These are phyloP conservation scores for Phytophthora kernoviae DNA, from an alignment of 352 stramenopile species.

Conservation along the genomic window DNA sequence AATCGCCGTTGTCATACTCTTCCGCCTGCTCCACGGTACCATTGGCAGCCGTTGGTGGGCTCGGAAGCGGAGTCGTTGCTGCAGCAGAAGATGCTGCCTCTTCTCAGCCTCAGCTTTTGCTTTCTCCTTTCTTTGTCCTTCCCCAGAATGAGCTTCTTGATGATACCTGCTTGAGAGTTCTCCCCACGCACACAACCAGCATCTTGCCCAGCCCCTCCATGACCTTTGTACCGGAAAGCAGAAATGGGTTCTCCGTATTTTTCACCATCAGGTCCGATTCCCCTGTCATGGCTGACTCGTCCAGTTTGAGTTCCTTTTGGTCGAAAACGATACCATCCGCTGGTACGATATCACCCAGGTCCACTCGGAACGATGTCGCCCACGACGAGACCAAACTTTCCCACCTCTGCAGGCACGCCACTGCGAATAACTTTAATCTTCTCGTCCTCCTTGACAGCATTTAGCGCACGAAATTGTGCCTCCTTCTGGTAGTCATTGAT, in stretches of 20 bases:
- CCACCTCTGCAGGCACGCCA: conserved; percentile 59
- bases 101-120: conserved; percentile 16
- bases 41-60: conserved; percentile 53
- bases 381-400: conserved; percentile 84
- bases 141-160: conserved; percentile 87
- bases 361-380: conserved; percentile 88
- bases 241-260: conserved; percentile 87
- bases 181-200: conserved; percentile 94
- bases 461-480: conserved; percentile 87
- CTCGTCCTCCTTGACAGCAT: conserved; percentile 84
- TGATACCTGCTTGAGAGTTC: conserved; percentile 93
- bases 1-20: conserved; percentile 59
- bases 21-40: conserved; percentile 78
- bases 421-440: conserved; percentile 88
- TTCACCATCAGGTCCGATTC: conserved; percentile 92
- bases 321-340: conserved; percentile 91
- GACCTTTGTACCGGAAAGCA: conserved; percentile 94
- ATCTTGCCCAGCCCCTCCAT: conserved; percentile 93
- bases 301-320: conserved; percentile 88
- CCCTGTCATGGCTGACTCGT: conserved; percentile 93
- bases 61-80: conserved; percentile 11
- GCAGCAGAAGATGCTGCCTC: conserved; percentile 17
- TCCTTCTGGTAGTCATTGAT: conserved; percentile 94
- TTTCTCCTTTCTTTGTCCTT: conserved; percentile 75
- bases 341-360: conserved; percentile 89